Percentiles rank a stretch among this genome's conserved stretches.
These are phyloP conservation scores for Kodamaea hsintzibuensis DNA, from an alignment of 805 yeast genomes.

Conservation along the genomic window DNA sequence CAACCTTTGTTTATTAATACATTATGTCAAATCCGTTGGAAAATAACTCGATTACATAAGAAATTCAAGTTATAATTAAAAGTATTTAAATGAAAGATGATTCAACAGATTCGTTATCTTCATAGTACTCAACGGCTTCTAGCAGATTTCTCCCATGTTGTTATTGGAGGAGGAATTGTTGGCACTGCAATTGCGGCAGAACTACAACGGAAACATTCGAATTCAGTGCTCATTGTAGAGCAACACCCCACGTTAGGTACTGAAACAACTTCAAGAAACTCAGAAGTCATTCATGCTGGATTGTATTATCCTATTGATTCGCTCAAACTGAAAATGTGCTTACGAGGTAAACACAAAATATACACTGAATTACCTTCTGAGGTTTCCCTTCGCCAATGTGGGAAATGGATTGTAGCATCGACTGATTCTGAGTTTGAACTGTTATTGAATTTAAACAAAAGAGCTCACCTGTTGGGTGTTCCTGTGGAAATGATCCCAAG, in stretches of 20 bases:
- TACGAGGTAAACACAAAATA: constrained; percentile 70
- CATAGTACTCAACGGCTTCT: constrained; percentile 1
- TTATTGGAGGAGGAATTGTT: constrained; percentile 83
- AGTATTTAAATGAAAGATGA: too few species aligned
- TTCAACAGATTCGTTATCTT: not conserved
- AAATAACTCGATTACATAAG: not conserved
- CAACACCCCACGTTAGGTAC: constrained; percentile 64
- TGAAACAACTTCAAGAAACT: constrained; percentile 86
- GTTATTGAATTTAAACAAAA: constrained; percentile 52
- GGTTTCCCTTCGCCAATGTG: constrained; percentile 65
- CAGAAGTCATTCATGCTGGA: constrained; percentile 94
- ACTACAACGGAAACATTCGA: constrained; percentile 40
- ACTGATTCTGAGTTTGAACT: constrained; percentile 60
- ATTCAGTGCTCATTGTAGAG: constrained; percentile 66
- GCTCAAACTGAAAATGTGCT: constrained; percentile 68
- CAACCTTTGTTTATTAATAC: too few species aligned
- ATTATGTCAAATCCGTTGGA: not conserved
- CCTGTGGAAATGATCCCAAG: constrained; percentile 59
- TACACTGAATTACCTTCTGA: constrained; percentile 48
- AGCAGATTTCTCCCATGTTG: constrained; percentile 57
- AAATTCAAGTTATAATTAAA: too few species aligned
- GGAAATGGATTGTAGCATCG: constrained; percentile 89
- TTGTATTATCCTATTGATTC: constrained; percentile 72
- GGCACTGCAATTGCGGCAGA: constrained; percentile 82
- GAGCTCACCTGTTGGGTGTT: constrained; percentile 51